A percentile compares a stretch with the other conserved stretches of the same genome.
phyloP scores from a whole-genome alignment of 352 stramenopile species.

The Phytophthora hybrid region DNA sequence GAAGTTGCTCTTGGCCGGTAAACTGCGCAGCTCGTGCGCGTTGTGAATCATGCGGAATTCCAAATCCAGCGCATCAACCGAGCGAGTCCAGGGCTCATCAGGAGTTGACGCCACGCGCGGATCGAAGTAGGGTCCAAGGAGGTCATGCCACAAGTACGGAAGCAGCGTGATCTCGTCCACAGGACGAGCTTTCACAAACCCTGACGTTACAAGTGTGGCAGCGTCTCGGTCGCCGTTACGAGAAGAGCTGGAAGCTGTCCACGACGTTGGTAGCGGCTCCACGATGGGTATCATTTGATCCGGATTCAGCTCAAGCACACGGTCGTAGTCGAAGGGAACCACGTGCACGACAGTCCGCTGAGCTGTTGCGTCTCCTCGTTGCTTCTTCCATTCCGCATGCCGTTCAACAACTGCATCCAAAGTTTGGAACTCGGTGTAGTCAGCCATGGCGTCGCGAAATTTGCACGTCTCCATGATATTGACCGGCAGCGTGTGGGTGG shows the following conservation, averaged over 20 bases:
- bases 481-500: slow-evolving; percentile 33
- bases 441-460: slow-evolving; percentile 40
- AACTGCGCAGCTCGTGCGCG: slow-evolving; percentile 39
- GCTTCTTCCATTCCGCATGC: slow-evolving; percentile 14
- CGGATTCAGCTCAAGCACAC: slow-evolving; percentile 43
- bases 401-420: slow-evolving; percentile 44
- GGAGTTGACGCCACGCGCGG: slow-evolving; percentile 28
- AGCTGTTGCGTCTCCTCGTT: not conserved
- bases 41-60: slow-evolving; percentile 52
- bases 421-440: slow-evolving; percentile 27
- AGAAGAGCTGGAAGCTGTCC: slow-evolving; percentile 26
- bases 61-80: slow-evolving; percentile 39
- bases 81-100: slow-evolving; percentile 36
- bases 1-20: slow-evolving; percentile 51
- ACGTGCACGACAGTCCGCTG: slow-evolving; percentile 52
- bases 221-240: slow-evolving; percentile 21
- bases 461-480: slow-evolving; percentile 54
- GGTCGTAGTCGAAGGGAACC: slow-evolving; percentile 54
- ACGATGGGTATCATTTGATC: slow-evolving; percentile 43
- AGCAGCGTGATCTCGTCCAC: slow-evolving; percentile 66
- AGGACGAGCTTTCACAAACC: slow-evolving; percentile 49
- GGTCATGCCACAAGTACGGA: slow-evolving; percentile 67
- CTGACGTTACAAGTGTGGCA: slow-evolving; percentile 7
- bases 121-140: slow-evolving; percentile 59
- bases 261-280: slow-evolving; percentile 27